phyloP scores from a whole-genome alignment of 2,329 filamentous ascomycete species.

The Coleophoma crateriformis region DNA sequence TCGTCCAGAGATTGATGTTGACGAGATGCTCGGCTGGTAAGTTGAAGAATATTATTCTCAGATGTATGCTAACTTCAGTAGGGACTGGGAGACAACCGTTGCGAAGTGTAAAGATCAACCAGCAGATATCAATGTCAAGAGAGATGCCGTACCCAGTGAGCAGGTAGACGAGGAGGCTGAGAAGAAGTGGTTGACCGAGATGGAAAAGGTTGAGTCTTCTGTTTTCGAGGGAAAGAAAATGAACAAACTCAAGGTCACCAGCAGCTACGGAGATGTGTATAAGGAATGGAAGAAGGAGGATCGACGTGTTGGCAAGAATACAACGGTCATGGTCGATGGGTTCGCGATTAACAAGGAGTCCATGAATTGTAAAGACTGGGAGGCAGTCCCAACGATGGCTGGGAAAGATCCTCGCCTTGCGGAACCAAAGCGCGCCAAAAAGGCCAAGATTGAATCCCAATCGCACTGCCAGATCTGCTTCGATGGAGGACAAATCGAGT shows the following conservation, averaged over 20 bases:
- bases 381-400: slow-evolving; percentile 50
- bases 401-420: slow-evolving; percentile 48
- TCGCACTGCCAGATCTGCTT: slow-evolving; percentile 45
- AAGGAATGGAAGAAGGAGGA: slow-evolving; percentile 36
- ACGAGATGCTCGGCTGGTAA: slow-evolving; percentile 48
- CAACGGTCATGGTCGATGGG: slow-evolving; percentile 49
- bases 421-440: slow-evolving; percentile 42
- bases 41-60: not conserved
- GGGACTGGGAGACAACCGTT: slow-evolving; percentile 46
- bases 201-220: slow-evolving; percentile 50
- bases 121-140: slow-evolving; percentile 32
- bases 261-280: slow-evolving; percentile 28
- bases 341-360: slow-evolving; percentile 51
- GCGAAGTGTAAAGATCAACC: slow-evolving; percentile 47
- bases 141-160: slow-evolving; percentile 22
- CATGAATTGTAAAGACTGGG: slow-evolving; percentile 45
- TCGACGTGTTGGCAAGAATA: slow-evolving; percentile 49
- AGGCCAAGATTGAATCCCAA: slow-evolving; percentile 39
- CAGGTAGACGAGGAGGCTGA: slow-evolving; percentile 40
- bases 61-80: not conserved
- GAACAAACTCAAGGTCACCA: slow-evolving; percentile 26
- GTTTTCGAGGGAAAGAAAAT: slow-evolving; percentile 51
- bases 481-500: slow-evolving; percentile 39
- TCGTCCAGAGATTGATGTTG: slow-evolving; percentile 44
- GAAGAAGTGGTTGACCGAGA: slow-evolving; percentile 46